Evolutionary conservation across 495 filamentous ascomycete species (phyloP), one percentile per base, ranked within the genome.

Genomic region (Hypoxylon lenormandii): DNA sequence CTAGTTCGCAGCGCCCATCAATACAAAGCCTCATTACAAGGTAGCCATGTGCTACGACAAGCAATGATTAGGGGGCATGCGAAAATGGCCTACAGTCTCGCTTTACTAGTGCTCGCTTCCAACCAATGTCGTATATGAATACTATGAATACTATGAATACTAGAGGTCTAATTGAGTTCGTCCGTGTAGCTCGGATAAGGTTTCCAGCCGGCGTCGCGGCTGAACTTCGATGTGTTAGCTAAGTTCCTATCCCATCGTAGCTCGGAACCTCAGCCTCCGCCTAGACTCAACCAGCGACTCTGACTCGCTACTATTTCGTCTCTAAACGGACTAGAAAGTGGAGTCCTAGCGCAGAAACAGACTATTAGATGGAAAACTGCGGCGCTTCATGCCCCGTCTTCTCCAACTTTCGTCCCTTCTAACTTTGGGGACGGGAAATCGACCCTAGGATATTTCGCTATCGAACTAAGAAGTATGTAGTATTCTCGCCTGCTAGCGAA

Each of bases 381-480:
- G 67, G 67, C 23, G 61, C 55, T 53, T 51, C 50, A 62, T 52
- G 56, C 40, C 56, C 67, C 67, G 67, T 65, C 43, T 61, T 61
- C 60, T 61, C 67, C 67, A 70, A 65, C 49, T 50, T 54, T 59
- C 21, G 16, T 36, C 8, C 0, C 22, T 8, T 33, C 23, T 54
- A 8, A 13, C 42, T 61, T 65, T 52, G 50, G 36, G 19, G 45
- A 16, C 40, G 42, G 37, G 5, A 33, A 40, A 26, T 15, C 42
- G 23, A n/a, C n/a, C 42, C 16, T n/a, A 21, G 23, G 30, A 48
- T 48, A 47, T 56, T 43, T 33, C 45, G 16, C 22, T 47, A 15
- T 18, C 10, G 40, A 45, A 37, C 28, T 52, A 43, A 2, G 47
- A 26, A 10, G 12, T 13, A 40, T 10, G 12, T 38, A 19, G 13